Base-by-base conservation (phyloP, 768 basidiomycete species). In the Mycena belliarum region DNA sequence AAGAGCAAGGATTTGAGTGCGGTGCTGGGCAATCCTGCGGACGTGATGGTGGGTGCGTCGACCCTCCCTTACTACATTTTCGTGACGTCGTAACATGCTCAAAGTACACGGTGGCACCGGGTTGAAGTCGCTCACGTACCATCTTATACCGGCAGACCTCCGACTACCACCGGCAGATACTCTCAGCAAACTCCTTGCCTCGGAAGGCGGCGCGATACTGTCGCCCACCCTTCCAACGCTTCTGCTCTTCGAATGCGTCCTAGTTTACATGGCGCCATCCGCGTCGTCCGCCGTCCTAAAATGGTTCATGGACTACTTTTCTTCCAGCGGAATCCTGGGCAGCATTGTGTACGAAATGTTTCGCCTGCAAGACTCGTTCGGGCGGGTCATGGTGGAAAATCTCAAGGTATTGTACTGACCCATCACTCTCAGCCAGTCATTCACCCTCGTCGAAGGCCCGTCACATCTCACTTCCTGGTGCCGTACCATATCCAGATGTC, bases 301-400 rank as follows among this genome's bases (percentile, higher is more conserved):
- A 35, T 95, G 91, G 90, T 94, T 95, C 66, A 76, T 81, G 2
- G 75, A 82, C 53, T 79, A 78, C 55, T 86, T 83, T 66, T 68
- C 74, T 20, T 51, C 63, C 26, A 59, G 59, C n/a, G 49, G 46
- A 4, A 66, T 76, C 1, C 74, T 85, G 1, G 86, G 84, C 25
- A 82, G 79, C 3, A 72, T 93, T 10, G 80, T 94, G 18, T 98
- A 98, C 67, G 96, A 98, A 69, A 98, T 98, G 91, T 95, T 93
- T 68, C 89, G 87, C 2, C 76, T 98, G 5, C 79, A 84, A 20
- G 96, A 98, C 68, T 66, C 85, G 0, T 98, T 98, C 73, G 97
- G 96, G n/a, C 80, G 80, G 28, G 91, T 98, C 21, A 98, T 99
- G 95, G 74, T 88, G 54, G 82, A 82, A 44, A 98, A 98, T 71